A percentile compares a stretch with the other conserved stretches of the same genome.
Evolutionary conservation across 2,329 filamentous ascomycete species (phyloP).

Genomic region (Microsporum ferrugineum): DNA sequence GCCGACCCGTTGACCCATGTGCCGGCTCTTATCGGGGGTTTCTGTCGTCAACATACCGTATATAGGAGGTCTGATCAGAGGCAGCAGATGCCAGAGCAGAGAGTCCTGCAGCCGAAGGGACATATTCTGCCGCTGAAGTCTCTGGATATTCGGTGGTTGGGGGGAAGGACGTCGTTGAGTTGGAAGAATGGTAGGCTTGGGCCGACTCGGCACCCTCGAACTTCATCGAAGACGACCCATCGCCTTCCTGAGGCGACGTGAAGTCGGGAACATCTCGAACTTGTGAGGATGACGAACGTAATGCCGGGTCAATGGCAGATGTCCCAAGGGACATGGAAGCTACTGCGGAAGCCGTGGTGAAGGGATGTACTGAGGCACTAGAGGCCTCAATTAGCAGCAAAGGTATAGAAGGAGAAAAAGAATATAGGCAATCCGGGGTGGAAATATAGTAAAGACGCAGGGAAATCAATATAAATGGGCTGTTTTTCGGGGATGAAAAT

Average conservation of each 20-base stretch:
- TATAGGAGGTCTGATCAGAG: constrained; percentile 40
- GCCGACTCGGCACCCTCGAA: constrained; percentile 36
- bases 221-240: constrained; percentile 37
- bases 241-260: constrained; percentile 36
- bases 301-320: constrained; percentile 43
- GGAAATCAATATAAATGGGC: neutral
- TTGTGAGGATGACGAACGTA: constrained; percentile 38
- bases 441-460: neutral
- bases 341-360: constrained; percentile 47
- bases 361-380: constrained; percentile 22
- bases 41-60: constrained; percentile 35
- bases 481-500: neutral
- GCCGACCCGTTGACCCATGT: neutral
- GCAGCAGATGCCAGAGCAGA: constrained; percentile 50
- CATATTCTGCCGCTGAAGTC: constrained; percentile 17
- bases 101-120: constrained; percentile 43
- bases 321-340: constrained; percentile 49
- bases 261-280: constrained; percentile 26
- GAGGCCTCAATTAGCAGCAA: constrained; percentile 12
- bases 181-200: constrained; percentile 29
- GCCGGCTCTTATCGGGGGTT: neutral
- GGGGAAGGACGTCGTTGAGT: constrained; percentile 40
- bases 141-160: constrained; percentile 19
- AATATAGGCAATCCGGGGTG: neutral
- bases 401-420: neutral